Conservation (phyloP, 768 basidiomycete genomes). For the Termitomyces sp. region DNA sequence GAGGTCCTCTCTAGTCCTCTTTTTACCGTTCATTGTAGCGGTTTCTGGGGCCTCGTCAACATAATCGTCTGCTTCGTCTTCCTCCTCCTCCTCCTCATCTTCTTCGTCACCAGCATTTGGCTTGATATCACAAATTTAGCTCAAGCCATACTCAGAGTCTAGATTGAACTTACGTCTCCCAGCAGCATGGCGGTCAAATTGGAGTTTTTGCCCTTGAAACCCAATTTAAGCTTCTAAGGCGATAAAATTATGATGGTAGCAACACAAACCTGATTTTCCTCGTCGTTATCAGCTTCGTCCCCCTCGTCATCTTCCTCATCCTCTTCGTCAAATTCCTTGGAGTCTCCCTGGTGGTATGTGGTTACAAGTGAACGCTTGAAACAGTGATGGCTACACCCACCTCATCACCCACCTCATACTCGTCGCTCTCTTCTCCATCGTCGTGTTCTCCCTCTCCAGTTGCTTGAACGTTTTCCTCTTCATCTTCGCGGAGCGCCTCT, state of each 20-base stretch:
- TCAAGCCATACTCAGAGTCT: not conserved
- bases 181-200: constrained; percentile 20
- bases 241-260: not conserved
- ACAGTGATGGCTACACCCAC: not conserved
- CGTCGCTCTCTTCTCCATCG: constrained; percentile 23
- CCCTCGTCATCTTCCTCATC: constrained; percentile 20
- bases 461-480: constrained; percentile 2
- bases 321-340: constrained; percentile 9
- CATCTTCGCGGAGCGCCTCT: constrained; percentile 14
- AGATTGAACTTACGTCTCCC: constrained; percentile 14
- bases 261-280: constrained; percentile 13
- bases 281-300: constrained; percentile 9
- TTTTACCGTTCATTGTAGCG: constrained; percentile 26
- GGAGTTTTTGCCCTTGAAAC: constrained; percentile 4
- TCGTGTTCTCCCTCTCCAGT: constrained; percentile 9
- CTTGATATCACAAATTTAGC: constrained; percentile 14
- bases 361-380: not conserved
- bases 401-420: constrained; percentile 20
- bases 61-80: constrained; percentile 21
- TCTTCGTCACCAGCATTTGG: constrained; percentile 28
- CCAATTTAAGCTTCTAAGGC: constrained; percentile 1
- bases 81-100: constrained; percentile 25
- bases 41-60: constrained; percentile 11
- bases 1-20: constrained; percentile 33
- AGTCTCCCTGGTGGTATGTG: constrained; percentile 9